Evolutionary conservation across 345 rosid species (phyloP).

Genomic region (Psidium guajava): DNA sequence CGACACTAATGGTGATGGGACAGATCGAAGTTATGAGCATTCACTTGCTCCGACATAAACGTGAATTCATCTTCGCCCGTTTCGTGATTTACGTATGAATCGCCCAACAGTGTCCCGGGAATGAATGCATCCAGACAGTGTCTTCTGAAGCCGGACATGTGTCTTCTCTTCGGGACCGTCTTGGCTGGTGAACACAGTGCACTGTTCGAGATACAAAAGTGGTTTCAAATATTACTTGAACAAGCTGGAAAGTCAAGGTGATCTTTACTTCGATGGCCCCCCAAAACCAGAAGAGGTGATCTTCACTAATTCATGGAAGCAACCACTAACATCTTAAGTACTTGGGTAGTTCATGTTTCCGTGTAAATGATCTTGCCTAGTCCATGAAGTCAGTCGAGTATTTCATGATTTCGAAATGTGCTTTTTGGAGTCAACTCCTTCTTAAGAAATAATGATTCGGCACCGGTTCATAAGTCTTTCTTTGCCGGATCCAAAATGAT

Average conservation of each 20-base stretch:
- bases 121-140: not conserved
- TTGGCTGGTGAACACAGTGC: not conserved
- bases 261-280: not conserved
- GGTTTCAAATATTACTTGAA: not conserved
- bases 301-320: not conserved
- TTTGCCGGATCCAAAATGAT: not conserved
- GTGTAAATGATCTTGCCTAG: not conserved
- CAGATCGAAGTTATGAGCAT: constrained; percentile 8
- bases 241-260: not conserved
- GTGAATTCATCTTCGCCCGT: not conserved
- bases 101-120: not conserved
- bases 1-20: constrained; percentile 13
- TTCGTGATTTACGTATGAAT: not conserved
- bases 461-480: not conserved
- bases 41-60: not conserved
- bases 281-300: not conserved
- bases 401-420: not conserved
- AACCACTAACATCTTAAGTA: not conserved
- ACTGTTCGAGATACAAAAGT: not conserved
- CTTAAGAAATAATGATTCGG: not conserved
- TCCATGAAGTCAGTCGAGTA: not conserved
- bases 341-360: not conserved
- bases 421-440: not conserved
- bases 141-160: not conserved
- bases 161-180: not conserved